Evolutionary conservation across 2,329 filamentous ascomycete genomes (phyloP).

Genomic region (Xylaria sp.): DNA sequence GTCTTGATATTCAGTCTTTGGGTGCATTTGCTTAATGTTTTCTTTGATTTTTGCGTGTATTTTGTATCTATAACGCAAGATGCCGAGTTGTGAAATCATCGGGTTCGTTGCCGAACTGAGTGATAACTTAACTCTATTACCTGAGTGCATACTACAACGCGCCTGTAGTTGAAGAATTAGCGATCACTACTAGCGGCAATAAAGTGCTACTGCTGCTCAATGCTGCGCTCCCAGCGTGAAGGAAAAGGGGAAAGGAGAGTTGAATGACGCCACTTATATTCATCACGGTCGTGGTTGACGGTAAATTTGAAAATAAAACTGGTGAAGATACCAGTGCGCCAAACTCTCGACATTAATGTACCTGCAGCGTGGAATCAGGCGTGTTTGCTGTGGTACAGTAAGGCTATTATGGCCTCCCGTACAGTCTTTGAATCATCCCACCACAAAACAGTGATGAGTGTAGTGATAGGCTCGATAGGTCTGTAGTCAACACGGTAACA

Average conservation of each 20-base stretch:
- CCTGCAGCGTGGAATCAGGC: not conserved
- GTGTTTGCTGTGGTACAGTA: slow-evolving; percentile 19
- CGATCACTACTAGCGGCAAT: not conserved
- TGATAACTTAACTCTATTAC: not conserved
- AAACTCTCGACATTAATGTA: not conserved
- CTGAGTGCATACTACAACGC: not conserved
- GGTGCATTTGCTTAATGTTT: not conserved
- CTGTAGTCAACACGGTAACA: not conserved
- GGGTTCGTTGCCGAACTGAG: not conserved
- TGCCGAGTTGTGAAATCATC: not conserved
- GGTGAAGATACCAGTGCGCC: not conserved
- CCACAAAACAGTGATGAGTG: slow-evolving; percentile 18
- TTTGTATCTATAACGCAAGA: slow-evolving; percentile 3
- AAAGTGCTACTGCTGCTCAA: not conserved
- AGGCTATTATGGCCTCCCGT: slow-evolving; percentile 8
- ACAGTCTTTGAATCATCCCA: slow-evolving; percentile 24
- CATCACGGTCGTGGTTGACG: not conserved
- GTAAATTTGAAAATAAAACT: not conserved
- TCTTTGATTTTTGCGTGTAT: not conserved
- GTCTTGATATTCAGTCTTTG: not conserved
- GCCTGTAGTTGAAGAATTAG: not conserved
- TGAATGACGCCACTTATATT: not conserved
- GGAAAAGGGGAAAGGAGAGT: not conserved
- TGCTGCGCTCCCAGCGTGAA: not conserved
- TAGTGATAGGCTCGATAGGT: not conserved